Base-by-base conservation (phyloP, 1,284 basidiomycete species). In the Hortiboletus rubellus region DNA sequence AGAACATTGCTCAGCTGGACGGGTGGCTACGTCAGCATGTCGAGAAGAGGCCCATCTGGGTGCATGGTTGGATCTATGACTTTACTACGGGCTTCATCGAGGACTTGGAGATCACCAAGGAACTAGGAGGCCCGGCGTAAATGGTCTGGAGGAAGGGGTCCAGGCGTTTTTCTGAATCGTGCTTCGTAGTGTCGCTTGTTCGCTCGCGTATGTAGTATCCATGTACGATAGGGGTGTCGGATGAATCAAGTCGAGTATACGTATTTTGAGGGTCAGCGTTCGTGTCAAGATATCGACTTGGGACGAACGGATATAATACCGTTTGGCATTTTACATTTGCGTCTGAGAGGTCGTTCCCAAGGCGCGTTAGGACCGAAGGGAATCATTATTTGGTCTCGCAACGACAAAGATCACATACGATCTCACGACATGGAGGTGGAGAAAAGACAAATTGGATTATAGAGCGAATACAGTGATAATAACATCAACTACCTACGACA, bases 21-120 rank as follows among this genome's bases (percentile, higher is more conserved):
- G 76, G 80, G 50, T 81, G 85, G 17, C 82, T 96, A 52, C 69
- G 75, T 60, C 8, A 17, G 70, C 80, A 55, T 89, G 64, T 87
- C 51, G 12, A 45, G 90, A 79, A 73, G 40, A 73, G 69, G 51
- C 70, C 68, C 37, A 80, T 94, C 43, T 83, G 79, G 74, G 83
- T 95, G 38, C 92, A 96, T 67, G 92, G 92, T 15, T 92, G 88
- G 88, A 84, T 94, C 18, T 94, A 92, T 70, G 85, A 92, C 58
- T 77, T 95, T 61, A 79, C 79, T 54, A 82, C 78, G 31, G 93
- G 93, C 17, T 76, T 76, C 55, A 72, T 95, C 68, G 77, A 78
- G 64, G 91, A 94, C 67, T 75, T 95, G 62, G 76, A 79, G 27
- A 69, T 91, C 56, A 78, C 81, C 33, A 70, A 66, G 42, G 81